Base-by-base conservation (phyloP, 129 eudicot genomes). In the Chrysanthemum lavandulifolium region DNA sequence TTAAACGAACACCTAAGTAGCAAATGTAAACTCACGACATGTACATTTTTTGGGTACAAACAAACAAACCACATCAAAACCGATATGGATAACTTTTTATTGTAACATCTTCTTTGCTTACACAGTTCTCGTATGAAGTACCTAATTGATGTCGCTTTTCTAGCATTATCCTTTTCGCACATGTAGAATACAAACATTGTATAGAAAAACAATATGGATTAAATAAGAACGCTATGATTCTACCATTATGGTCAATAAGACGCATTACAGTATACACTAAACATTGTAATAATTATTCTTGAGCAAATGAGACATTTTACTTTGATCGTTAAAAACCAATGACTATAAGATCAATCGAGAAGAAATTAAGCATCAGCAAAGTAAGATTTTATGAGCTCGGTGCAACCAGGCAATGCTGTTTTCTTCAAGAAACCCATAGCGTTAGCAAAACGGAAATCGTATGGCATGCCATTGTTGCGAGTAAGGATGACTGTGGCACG, bases 401-500 rank as follows among this genome's bases (percentile, higher is more conserved):
- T 12, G 56, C 93, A 87, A 3, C 73, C 65, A 18, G 80, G 7
- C 82, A 84, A 31, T 0, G 87, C 74, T 3, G 67, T 58, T 2
- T 16, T 68, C 76, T 13, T 58, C 58, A 79, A 33, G 89, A 87
- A 87, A 3, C 93, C 93, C 85, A 87, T 80, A 12, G 80, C 69
- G 11, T 87, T 87, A 43, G 93, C 89, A 31, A 54, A 69, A 2
- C 96, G 88, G 14, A 25, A 27, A 43, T 70, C 60, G 40, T 75
- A 57, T 9, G 29, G 49, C 81, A 88, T 76, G 10, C 96, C 96
- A 52, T 86, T 85, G 82, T 80, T 61, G 68, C 86, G 71, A 36
- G 91, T 86, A 55, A 83, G 86, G 66, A 86, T 77, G 19, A 88
- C 88, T 0, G 86, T 73, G n/a, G 96, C 62, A 1, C 85, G 84